Evolutionary conservation across 2,329 filamentous ascomycete genomes (phyloP).

Genomic region (Penicillium sp.): DNA sequence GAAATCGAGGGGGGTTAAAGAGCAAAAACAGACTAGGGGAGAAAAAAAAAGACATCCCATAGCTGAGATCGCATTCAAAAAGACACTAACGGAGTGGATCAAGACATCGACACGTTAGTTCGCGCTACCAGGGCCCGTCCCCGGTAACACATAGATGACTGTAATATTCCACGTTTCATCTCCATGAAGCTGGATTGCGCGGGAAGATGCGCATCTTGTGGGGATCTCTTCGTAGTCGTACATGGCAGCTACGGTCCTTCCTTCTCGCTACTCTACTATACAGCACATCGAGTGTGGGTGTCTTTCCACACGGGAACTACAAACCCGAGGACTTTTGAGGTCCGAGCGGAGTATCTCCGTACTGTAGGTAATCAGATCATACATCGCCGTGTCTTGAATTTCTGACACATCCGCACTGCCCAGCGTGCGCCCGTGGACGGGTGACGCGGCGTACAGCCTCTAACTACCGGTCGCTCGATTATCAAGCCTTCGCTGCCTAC

Average conservation of each 20-base stretch:
- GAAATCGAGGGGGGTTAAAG: not conserved
- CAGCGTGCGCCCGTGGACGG: not conserved
- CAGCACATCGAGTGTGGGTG: not conserved
- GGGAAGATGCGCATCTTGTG: not conserved
- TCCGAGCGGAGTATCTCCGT: constrained; percentile 9
- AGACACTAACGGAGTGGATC: constrained; percentile 26
- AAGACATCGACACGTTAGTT: constrained; percentile 23
- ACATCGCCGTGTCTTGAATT: constrained; percentile 1
- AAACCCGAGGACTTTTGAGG: not conserved
- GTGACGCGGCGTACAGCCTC: constrained; percentile 7
- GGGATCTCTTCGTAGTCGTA: not conserved
- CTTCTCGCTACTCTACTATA: not conserved
- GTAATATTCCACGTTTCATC: constrained; percentile 10
- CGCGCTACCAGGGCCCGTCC: constrained; percentile 10
- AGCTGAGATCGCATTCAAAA: constrained; percentile 15
- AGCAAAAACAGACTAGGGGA: not conserved
- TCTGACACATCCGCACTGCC: constrained; percentile 7
- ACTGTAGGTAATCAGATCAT: constrained; percentile 15
- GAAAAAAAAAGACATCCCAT: constrained; percentile 7
- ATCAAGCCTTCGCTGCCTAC: too few species aligned
- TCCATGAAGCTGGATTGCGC: not conserved
- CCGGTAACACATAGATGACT: constrained; percentile 28
- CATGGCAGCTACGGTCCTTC: not conserved
- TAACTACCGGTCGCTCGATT: too few species aligned
- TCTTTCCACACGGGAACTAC: not conserved